These are phyloP conservation scores for Gliomastix tumulicola DNA, from an alignment of 2,329 filamentous ascomycete genomes.

Conservation along the genomic window DNA sequence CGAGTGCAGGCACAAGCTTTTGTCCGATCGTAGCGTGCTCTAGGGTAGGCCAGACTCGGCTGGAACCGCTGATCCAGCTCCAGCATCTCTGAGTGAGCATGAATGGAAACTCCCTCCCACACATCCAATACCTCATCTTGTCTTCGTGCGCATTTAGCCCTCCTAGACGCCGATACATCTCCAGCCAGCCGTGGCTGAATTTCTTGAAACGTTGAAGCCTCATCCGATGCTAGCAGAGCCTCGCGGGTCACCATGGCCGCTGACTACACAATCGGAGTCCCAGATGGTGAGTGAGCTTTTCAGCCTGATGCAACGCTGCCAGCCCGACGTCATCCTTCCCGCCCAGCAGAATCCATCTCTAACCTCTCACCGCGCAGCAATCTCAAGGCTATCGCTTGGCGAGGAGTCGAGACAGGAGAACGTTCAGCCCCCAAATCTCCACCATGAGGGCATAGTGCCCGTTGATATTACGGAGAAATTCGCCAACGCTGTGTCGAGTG, in stretches of 20 bases:
- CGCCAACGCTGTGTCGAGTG: constrained; percentile 43
- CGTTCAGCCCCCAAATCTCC: constrained; percentile 30
- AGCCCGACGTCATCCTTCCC: neutral
- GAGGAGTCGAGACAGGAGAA: constrained; percentile 19
- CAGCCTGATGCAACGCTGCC: neutral
- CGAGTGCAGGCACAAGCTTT: too few species aligned
- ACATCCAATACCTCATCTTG: too few species aligned
- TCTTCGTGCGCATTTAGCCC: too few species aligned
- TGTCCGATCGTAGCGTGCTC: too few species aligned
- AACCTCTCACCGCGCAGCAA: constrained; percentile 20
- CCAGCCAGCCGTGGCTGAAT: too few species aligned
- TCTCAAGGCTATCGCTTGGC: constrained; percentile 31
- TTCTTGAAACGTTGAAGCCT: too few species aligned
- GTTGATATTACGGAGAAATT: constrained; percentile 55
- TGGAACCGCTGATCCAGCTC: too few species aligned
- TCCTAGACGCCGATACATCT: too few species aligned
- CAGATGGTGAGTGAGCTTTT: constrained; percentile 23
- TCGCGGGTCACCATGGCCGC: constrained; percentile 21
- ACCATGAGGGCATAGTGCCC: constrained; percentile 43
- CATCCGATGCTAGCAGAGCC: too few species aligned
- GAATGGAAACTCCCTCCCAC: too few species aligned
- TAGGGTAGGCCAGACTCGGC: too few species aligned
- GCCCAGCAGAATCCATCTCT: neutral
- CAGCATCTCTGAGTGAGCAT: too few species aligned
- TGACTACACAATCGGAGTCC: constrained; percentile 22